Base-by-base conservation (phyloP, 2,329 filamentous ascomycete species). In the Exophiala calicioides region DNA sequence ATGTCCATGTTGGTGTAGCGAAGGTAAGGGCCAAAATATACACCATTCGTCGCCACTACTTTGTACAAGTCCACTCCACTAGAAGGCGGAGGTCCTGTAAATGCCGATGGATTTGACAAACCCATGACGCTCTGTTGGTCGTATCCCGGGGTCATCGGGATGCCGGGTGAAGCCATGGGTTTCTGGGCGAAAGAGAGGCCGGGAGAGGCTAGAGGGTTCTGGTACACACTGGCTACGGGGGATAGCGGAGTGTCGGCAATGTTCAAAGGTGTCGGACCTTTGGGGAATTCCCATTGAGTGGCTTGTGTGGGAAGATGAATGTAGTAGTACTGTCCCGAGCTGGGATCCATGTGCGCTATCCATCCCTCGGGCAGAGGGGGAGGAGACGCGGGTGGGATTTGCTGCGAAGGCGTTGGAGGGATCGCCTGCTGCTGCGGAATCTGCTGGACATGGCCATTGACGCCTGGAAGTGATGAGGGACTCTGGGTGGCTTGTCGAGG, bases 241-340 rank as follows among this genome's bases (percentile, higher is more conserved):
- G 91, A 96, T 46, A 96, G 71, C 0, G 91, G 91, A 12, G 82
- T 77, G 10, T 86, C 79, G 50, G 94, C 90, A 55, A 95, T 80
- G 53, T 88, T 87, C 43, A 96, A 76, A 1, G 91, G 91, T 18
- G 89, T 95, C 0, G 90, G 90, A 0, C 91, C 91, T 69, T 96
- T 97, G 20, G 93, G 93, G 58, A 97, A 97, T 62, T 98, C 93
- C 93, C 93, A 98, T 65, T 98, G 93, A 1, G 93, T 98, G 2
- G 90, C 89, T 64, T 97, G 93, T 0, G 88, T 90, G 1, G 90
- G 87, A 21, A 98, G 77, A 66, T 98, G 93, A 50, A 98, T 98
- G 63, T 98, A 98, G 68, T 98, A 98, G 68, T 97, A 98, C 64
- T 97, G 91, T 1, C 93, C 93, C 2, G 91, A 97, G 63, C 87